Base-by-base conservation (phyloP, 495 filamentous ascomycete genomes). In the Aeminium ludgeri region DNA sequence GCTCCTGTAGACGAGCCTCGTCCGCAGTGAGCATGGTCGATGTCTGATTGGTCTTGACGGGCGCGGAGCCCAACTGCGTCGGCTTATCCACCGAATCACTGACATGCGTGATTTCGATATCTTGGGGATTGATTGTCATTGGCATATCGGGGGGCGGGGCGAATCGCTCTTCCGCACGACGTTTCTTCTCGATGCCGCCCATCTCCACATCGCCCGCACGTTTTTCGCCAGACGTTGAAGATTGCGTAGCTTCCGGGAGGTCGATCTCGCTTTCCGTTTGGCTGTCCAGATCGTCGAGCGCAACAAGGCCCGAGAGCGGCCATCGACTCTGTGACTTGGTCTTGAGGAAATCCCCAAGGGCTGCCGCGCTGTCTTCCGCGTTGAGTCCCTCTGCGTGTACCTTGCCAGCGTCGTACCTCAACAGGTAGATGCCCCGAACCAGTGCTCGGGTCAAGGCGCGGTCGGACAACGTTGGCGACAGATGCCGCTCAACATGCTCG, bases 401-500 rank as follows among this genome's bases (percentile, higher is more conserved):
- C 19, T 12, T 39, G 4, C 48, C 48, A 20, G 44, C 48, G 5
- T 47, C 36, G 17, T 29, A 23, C 8, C 40, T 33, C 10, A 45
- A 36, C 18, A 44, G 31, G 10, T 39, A 25, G 32, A 51, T 31
- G 15, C 35, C 42, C 20, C 37, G 47, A 10, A 58, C 34, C 6
- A 61, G 43, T 6, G 52, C 49, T 17, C 49, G 50, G 0, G 53
- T 30, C 4, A 43, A 40, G 12, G 49, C 44, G 7, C 23, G 19
- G 5, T 20, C 39, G 7, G 34, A 12, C 2, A 67, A 30, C n/a
- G 62, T 49, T 1, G 41, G 23, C 4, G 69, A 63, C 17, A 72
- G 53, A 40, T 68, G 73, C 29, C 61, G 57, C 41, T 68, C 62
- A 30, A 76, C 61, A 43, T 77, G 73, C 46, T 77, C 72, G 35